A percentile compares a stretch with the other conserved stretches of the same genome.
phyloP scores from a whole-genome alignment of 2,329 filamentous ascomycete species.

The Nannizziopsis arthrosporioides region DNA sequence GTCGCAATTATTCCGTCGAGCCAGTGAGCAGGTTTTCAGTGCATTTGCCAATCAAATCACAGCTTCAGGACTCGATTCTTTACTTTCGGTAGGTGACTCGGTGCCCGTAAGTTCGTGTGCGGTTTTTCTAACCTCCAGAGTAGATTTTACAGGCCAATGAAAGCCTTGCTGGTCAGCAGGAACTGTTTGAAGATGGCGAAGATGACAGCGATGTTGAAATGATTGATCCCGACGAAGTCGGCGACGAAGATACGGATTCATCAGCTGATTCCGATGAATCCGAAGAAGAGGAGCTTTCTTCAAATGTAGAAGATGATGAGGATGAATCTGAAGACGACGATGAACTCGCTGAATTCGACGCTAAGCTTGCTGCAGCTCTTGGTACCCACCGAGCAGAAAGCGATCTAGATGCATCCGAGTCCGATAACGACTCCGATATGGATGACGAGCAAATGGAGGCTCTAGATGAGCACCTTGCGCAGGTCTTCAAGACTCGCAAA shows the following conservation, averaged over 20 bases:
- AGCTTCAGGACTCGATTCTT: constrained; percentile 55
- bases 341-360: constrained; percentile 14
- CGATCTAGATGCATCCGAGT: constrained; percentile 46
- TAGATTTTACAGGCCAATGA: constrained; percentile 69
- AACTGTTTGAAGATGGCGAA: constrained; percentile 65
- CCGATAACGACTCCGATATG: constrained; percentile 60
- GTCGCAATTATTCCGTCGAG: constrained; percentile 71
- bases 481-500: constrained; percentile 69
- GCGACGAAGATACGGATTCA: constrained; percentile 31
- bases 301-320: constrained; percentile 21
- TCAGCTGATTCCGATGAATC: constrained; percentile 50
- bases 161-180: constrained; percentile 68
- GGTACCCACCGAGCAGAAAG: constrained; percentile 53
- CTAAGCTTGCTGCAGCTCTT: constrained; percentile 65
- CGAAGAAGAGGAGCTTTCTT: constrained; percentile 26
- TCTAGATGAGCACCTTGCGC: constrained; percentile 68
- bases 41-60: constrained; percentile 68
- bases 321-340: constrained; percentile 15
- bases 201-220: constrained; percentile 24
- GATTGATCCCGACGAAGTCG: constrained; percentile 20
- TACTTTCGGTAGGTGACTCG: constrained; percentile 35
- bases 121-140: constrained; percentile 34
- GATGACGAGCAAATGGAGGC: constrained; percentile 91
- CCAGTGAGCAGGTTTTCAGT: constrained; percentile 78
- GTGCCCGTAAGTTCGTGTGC: background rate